Conservation (phyloP, 2,329 filamentous ascomycete species). For the Colletotrichum tropicale region DNA sequence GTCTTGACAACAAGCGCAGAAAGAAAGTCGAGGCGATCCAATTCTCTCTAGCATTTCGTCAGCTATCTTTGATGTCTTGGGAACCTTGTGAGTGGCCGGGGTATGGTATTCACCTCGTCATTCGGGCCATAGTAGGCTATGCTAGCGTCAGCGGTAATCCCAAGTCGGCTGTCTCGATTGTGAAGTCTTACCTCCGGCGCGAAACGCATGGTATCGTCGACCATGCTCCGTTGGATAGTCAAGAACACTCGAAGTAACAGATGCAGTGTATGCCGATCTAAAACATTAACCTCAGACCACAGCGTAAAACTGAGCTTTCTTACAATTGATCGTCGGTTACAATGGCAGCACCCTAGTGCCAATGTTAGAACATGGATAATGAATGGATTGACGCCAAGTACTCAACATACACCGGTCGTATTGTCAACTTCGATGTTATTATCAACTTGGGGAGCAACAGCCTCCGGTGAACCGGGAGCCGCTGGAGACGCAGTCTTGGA, state of each 20-base stretch:
- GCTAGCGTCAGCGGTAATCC: not conserved
- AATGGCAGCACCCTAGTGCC: not conserved
- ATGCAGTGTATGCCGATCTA: not conserved
- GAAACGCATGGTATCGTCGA: constrained; percentile 9
- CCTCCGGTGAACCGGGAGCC: not conserved
- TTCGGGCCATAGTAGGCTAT: constrained; percentile 35
- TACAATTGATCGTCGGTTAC: not conserved
- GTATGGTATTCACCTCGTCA: constrained; percentile 27
- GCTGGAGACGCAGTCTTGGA: not conserved
- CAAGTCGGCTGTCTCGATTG: not conserved
- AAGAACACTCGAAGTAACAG: not conserved
- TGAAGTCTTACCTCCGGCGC: not conserved
- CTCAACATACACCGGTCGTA: not conserved
- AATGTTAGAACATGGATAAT: not conserved
- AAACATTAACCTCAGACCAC: not conserved
- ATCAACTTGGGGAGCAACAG: not conserved
- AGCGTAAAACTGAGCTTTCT: not conserved
- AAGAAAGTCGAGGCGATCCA: not conserved
- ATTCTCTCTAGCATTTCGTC: not conserved
- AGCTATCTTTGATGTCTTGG: not conserved
- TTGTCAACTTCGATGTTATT: not conserved
- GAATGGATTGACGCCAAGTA: not conserved
- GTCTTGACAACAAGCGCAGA: not conserved
- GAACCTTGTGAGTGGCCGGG: not conserved
- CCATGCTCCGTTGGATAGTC: constrained; percentile 10